Percentiles rank a stretch among this genome's conserved stretches.
Evolutionary conservation across 306 rosid species (phyloP).

Genomic region (Quercus mongolica): DNA sequence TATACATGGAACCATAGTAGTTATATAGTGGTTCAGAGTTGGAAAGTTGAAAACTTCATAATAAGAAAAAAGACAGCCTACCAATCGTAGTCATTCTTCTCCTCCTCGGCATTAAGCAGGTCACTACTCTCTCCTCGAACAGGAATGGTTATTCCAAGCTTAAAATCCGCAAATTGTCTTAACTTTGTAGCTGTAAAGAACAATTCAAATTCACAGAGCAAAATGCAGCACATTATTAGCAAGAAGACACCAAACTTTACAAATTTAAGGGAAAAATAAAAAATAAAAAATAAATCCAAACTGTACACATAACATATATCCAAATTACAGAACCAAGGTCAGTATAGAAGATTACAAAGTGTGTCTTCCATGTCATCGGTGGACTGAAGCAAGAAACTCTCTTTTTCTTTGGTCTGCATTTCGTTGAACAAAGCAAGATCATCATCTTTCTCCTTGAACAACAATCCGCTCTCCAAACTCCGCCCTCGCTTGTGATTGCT

Average conservation of each 20-base stretch:
- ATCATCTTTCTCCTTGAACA: constrained; percentile 64
- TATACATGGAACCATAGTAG: not conserved
- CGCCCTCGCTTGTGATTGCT: constrained; percentile 66
- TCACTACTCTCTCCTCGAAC: constrained; percentile 65
- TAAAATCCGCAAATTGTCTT: constrained; percentile 64
- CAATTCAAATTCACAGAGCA: constrained; percentile 19
- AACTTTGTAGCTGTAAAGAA: constrained; percentile 56
- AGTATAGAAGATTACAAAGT: constrained; percentile 48
- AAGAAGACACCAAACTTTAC: not conserved
- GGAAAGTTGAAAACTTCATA: not conserved
- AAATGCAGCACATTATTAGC: constrained; percentile 23
- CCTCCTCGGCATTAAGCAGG: constrained; percentile 64
- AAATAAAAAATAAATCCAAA: not conserved
- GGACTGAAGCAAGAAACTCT: constrained; percentile 65
- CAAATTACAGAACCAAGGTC: constrained; percentile 13
- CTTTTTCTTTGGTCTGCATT: constrained; percentile 70
- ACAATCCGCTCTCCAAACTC: constrained; percentile 65
- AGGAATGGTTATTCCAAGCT: constrained; percentile 66
- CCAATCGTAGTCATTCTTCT: constrained; percentile 86
- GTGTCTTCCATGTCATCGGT: constrained; percentile 74
- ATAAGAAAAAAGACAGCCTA: constrained; percentile 28
- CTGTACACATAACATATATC: not conserved
- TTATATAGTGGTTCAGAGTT: not conserved
- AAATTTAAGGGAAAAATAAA: not conserved
- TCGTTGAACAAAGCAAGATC: constrained; percentile 79